Evolutionary conservation across 2,329 filamentous ascomycete genomes (phyloP).

Genomic region (Alternaria brassicicola): DNA sequence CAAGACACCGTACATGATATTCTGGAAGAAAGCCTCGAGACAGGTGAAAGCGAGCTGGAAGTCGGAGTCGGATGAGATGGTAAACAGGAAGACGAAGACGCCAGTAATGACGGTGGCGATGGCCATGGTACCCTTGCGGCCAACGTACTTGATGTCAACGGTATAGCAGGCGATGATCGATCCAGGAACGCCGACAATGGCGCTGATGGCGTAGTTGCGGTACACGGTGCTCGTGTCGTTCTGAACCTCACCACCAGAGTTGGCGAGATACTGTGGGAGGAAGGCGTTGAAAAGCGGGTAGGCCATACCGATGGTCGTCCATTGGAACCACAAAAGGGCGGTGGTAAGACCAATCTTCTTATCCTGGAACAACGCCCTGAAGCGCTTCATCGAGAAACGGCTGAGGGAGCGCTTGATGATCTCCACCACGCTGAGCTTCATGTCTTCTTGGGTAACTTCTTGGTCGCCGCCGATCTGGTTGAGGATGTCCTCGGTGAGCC

Average conservation of each 20-base stretch:
- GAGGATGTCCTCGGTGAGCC: slow-evolving; percentile 72
- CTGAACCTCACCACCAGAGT: slow-evolving; percentile 51
- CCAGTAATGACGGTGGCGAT: slow-evolving; percentile 70
- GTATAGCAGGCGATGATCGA: slow-evolving; percentile 75
- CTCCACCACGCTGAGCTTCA: slow-evolving; percentile 51
- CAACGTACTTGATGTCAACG: slow-evolving; percentile 72
- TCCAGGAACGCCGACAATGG: slow-evolving; percentile 76
- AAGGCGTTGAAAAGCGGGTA: slow-evolving; percentile 91
- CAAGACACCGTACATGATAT: slow-evolving; percentile 67
- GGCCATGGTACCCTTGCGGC: slow-evolving; percentile 75
- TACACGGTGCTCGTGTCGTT: slow-evolving; percentile 60
- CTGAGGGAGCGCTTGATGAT: slow-evolving; percentile 66
- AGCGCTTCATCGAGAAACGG: slow-evolving; percentile 70
- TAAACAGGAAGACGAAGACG: slow-evolving; percentile 71
- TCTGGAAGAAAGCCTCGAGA: slow-evolving; percentile 71
- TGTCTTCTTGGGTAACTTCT: slow-evolving; percentile 46
- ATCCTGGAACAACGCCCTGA: slow-evolving; percentile 66
- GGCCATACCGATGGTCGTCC: slow-evolving; percentile 82
- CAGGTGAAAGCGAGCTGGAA: slow-evolving; percentile 70
- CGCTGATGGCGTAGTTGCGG: slow-evolving; percentile 82
- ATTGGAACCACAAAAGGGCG: slow-evolving; percentile 73
- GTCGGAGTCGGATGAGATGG: slow-evolving; percentile 61
- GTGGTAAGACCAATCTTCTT: slow-evolving; percentile 58
- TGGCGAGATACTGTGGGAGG: slow-evolving; percentile 81
- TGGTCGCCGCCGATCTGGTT: slow-evolving; percentile 59